Evolutionary conservation across 2,329 filamentous ascomycete species (phyloP).

Genomic region (Colletotrichum sp.): DNA sequence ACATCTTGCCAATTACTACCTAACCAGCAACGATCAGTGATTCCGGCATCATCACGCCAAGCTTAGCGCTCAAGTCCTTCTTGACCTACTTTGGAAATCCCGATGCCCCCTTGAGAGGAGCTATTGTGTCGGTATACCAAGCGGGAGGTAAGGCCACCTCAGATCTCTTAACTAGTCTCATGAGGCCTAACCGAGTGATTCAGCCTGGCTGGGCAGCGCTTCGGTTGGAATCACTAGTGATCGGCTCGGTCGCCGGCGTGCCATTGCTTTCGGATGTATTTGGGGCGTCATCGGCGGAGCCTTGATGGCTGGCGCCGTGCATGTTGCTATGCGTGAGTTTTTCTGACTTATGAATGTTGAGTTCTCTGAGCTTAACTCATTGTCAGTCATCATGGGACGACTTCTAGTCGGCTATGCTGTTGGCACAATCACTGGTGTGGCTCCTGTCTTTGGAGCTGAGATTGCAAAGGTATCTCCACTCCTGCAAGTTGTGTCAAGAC

Average conservation of each 20-base stretch:
- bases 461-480: conserved; percentile 40
- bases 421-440: conserved; percentile 44
- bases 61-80: conserved; percentile 39
- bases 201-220: conserved; percentile 44
- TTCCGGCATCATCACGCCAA: conserved; percentile 46
- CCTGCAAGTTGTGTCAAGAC: background rate
- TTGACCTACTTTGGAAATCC: conserved; percentile 38
- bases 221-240: conserved; percentile 44
- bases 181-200: background rate
- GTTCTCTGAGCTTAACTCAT: background rate
- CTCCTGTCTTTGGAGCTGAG: conserved; percentile 44
- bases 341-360: background rate
- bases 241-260: conserved; percentile 38
- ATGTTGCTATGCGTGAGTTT: conserved; percentile 42
- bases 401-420: conserved; percentile 43
- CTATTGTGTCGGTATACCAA: conserved; percentile 45
- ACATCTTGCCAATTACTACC: background rate
- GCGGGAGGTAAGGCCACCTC: conserved; percentile 33
- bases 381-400: conserved; percentile 39
- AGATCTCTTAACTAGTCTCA: no score
- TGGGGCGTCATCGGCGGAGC: conserved; percentile 43
- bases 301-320: conserved; percentile 43
- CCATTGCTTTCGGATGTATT: conserved; percentile 44
- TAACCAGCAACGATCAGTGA: conserved; percentile 30
- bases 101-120: conserved; percentile 36